Evolutionary conservation across 169 alveolate species (phyloP), one percentile per base, ranked within the genome.

Genomic region (Eimeria falciformis): DNA sequence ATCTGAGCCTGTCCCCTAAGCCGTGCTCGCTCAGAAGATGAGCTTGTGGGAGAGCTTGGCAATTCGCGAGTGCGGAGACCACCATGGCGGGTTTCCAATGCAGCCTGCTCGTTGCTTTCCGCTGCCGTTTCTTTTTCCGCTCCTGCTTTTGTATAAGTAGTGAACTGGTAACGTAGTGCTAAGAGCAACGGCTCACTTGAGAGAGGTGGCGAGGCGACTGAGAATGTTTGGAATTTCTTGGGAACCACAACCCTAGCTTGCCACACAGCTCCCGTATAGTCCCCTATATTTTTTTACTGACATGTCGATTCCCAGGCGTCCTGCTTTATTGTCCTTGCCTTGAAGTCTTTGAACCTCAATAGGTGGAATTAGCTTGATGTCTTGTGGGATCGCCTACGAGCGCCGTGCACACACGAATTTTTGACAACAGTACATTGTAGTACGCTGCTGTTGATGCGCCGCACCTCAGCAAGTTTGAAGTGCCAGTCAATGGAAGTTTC

Each of bases 191-290:
- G 40, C 40, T 0, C 40, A 33, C 40, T 33, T 33, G 40, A 33
- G 40, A 2, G 75, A 79, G 89, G 37, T 4, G 73, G 18, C 50
- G 25, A n/a, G 18, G 33, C 55, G 12, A 71, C 25, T 53, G 45
- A 56, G 47, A 79, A 11, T 29, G 45, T 33, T n/a, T n/a, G 75
- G 37, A 79, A 21, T 43, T 45, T 79, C 75, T 27, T 53, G 6
- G 89, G 89, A 17, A 79, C 25, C 3, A 79, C 89, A 55, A 79
- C 89, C 27, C 75, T 79, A 65, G 75, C 89, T 79, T 55, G 73
- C 89, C 89, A 79, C 17, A 79, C 89, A 53, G 89, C 75, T 17
- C 89, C 89, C 33, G 89, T 79, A 37, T 79, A 33, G 17, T 79
- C 89, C 14, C 89, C 89, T 79, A 53, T 29, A 14, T 9, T 17